Evolutionary conservation across 495 filamentous ascomycete genomes (phyloP).

Genomic region (Talaromyces trachyspermus): DNA sequence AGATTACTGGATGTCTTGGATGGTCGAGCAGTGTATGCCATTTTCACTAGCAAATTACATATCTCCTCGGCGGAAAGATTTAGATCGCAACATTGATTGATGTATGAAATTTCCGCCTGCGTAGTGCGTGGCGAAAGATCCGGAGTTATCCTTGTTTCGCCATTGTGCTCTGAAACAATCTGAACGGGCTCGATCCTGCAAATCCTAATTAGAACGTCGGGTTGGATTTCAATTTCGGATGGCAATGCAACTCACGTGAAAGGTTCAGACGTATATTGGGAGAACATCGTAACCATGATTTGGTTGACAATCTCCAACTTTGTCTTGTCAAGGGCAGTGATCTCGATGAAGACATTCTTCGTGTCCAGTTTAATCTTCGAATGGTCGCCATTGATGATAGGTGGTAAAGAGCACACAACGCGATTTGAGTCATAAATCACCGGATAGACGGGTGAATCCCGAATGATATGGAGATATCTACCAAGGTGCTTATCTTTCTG

Average conservation of each 20-base stretch:
- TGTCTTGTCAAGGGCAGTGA: constrained; percentile 93
- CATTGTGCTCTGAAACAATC: constrained; percentile 86
- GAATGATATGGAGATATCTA: constrained; percentile 83
- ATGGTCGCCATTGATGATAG: constrained; percentile 95
- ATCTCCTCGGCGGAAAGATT: constrained; percentile 62
- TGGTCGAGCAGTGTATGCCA: constrained; percentile 74
- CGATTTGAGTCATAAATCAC: constrained; percentile 87
- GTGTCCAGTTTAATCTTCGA: constrained; percentile 91
- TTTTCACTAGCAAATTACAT: constrained; percentile 69
- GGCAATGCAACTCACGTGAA: constrained; percentile 54
- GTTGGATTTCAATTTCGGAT: background rate
- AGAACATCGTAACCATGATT: constrained; percentile 96
- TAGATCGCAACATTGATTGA: constrained; percentile 86
- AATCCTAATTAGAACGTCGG: constrained; percentile 2
- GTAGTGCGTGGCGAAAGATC: constrained; percentile 67
- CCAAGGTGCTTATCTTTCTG: constrained; percentile 77
- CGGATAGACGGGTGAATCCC: constrained; percentile 90
- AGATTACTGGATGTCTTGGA: constrained; percentile 54
- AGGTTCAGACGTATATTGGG: constrained; percentile 74
- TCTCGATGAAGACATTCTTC: constrained; percentile 91
- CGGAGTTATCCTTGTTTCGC: constrained; percentile 68
- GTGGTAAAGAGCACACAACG: constrained; percentile 85
- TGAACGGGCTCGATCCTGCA: constrained; percentile 76
- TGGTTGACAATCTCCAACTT: constrained; percentile 95
- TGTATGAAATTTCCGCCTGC: constrained; percentile 80